phyloP scores from a whole-genome alignment of 768 basidiomycete genomes.

The Leccinum obscurum region DNA sequence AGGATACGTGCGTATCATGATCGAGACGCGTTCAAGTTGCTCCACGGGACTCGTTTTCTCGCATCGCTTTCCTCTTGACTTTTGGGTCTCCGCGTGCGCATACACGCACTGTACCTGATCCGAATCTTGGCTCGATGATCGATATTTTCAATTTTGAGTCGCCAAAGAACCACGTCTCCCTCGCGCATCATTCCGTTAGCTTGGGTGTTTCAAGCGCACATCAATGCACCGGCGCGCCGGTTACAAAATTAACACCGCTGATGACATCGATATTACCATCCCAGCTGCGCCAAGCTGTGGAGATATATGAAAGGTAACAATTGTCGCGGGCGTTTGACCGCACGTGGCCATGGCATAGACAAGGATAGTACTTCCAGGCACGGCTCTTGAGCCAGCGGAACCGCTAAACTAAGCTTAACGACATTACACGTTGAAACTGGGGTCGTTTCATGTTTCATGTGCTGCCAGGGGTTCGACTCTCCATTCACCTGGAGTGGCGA shows the following conservation, averaged over 20 bases:
- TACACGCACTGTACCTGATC: too few species aligned
- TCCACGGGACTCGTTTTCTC: background rate
- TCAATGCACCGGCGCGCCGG: background rate
- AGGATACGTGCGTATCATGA: background rate
- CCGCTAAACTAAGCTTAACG: background rate
- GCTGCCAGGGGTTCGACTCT: background rate
- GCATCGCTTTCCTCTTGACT: background rate
- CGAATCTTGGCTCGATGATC: background rate
- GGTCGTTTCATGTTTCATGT: background rate
- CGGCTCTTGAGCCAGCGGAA: background rate
- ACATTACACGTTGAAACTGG: background rate
- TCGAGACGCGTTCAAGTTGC: background rate
- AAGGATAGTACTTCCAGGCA: background rate
- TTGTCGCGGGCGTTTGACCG: background rate
- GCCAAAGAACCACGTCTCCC: background rate
- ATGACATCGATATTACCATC: background rate
- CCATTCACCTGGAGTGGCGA: background rate
- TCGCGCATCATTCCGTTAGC: too few species aligned
- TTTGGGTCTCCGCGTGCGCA: background rate
- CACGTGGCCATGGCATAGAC: background rate
- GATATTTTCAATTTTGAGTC: background rate
- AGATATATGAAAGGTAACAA: background rate
- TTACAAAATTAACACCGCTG: background rate
- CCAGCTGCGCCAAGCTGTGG: background rate
- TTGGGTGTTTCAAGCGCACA: background rate